Conservation (phyloP, 2,329 filamentous ascomycete genomes). For the Penicillium corylophilum region DNA sequence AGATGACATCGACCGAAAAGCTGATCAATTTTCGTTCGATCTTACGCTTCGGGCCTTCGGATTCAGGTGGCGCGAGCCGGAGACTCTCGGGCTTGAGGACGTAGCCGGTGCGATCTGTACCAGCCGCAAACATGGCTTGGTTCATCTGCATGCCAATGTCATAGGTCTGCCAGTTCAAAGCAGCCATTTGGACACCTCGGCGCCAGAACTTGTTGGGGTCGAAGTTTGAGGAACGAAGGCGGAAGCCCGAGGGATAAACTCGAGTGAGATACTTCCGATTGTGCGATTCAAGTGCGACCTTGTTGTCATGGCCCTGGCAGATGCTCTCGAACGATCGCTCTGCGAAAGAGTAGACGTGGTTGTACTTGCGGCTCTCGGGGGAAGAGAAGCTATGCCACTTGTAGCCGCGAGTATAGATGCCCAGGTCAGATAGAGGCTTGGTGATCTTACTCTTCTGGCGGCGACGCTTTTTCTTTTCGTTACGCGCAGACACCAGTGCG, state of each 20-base stretch:
- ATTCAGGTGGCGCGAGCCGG: conserved; percentile 45
- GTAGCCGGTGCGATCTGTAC: conserved; percentile 83
- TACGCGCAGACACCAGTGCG: conserved; percentile 50
- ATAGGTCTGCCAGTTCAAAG: conserved; percentile 97
- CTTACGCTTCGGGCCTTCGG: conserved; percentile 50
- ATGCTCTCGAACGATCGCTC: conserved; percentile 84
- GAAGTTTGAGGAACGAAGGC: conserved; percentile 88
- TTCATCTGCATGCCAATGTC: conserved; percentile 95
- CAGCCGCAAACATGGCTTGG: conserved; percentile 94
- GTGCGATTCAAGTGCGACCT: conserved; percentile 78
- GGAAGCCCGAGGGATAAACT: conserved; percentile 82
- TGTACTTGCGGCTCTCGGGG: conserved; percentile 77
- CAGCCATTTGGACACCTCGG: conserved; percentile 94
- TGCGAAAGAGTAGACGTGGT: conserved; percentile 94
- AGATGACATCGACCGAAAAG: conserved; percentile 86
- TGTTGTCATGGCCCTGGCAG: conserved; percentile 71
- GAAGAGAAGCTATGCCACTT: conserved; percentile 81
- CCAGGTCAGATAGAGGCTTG: conserved; percentile 77
- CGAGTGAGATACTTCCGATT: conserved; percentile 91
- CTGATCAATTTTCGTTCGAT: conserved; percentile 77
- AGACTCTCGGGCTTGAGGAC: conserved; percentile 89
- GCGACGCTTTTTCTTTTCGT: conserved; percentile 55
- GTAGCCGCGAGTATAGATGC: conserved; percentile 73
- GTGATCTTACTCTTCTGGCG: conserved; percentile 79
- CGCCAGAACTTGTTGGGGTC: conserved; percentile 93